phyloP scores from a whole-genome alignment of 352 stramenopile genomes.

The Blastocystis sp. region DNA sequence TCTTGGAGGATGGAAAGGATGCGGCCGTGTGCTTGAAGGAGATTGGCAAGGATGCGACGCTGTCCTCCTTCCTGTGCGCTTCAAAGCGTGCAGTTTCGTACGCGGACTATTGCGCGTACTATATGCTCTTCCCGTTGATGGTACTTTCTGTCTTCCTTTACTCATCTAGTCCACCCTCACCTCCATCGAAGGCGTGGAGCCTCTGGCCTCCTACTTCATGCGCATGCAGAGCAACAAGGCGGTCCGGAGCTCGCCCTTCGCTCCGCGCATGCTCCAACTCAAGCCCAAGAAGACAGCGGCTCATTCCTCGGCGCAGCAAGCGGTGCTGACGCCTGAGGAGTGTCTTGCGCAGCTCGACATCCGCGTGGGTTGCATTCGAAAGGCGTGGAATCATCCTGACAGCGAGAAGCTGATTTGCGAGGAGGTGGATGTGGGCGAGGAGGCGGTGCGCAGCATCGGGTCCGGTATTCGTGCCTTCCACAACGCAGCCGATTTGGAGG shows the following conservation, averaged over 20 bases:
- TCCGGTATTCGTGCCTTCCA: slow-evolving; percentile 72
- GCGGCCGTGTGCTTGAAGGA: not conserved
- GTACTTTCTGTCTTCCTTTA: not conserved
- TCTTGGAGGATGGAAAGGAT: not conserved
- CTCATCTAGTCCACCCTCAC: slow-evolving; percentile 8
- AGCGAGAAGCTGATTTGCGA: slow-evolving; percentile 87
- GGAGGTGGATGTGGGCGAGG: slow-evolving; percentile 85
- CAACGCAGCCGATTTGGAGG: slow-evolving; percentile 70
- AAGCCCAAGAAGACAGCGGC: slow-evolving; percentile 34
- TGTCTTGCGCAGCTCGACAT: slow-evolving; percentile 85
- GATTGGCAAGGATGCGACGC: not conserved
- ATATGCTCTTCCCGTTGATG: slow-evolving; percentile 30
- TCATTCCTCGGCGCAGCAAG: not conserved
- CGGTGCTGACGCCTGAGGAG: slow-evolving; percentile 43
- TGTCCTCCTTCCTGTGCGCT: slow-evolving; percentile 7
- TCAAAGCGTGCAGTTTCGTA: slow-evolving; percentile 22
- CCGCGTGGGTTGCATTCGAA: slow-evolving; percentile 84
- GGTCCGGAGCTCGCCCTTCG: slow-evolving; percentile 9
- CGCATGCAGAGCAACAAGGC: slow-evolving; percentile 34
- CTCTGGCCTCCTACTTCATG: slow-evolving; percentile 46
- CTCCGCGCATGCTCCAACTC: slow-evolving; percentile 8
- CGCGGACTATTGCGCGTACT: slow-evolving; percentile 53
- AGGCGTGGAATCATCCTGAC: slow-evolving; percentile 85
- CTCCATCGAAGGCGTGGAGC: not conserved
- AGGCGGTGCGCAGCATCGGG: slow-evolving; percentile 80